phyloP scores from a whole-genome alignment of 441 rosid genomes.

The Syzygium syzygioides region DNA sequence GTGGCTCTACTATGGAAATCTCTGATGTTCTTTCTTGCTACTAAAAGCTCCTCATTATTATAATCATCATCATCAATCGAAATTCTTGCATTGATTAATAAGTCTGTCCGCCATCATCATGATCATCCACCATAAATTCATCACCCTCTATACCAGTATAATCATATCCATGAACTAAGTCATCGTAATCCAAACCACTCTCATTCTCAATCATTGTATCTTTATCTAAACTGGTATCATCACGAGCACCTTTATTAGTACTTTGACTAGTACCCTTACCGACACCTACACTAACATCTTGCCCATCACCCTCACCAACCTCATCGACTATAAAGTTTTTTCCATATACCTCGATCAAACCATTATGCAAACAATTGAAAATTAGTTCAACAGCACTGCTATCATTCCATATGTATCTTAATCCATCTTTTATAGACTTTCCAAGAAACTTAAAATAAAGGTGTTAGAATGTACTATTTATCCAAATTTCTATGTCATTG shows the following conservation, averaged over 20 bases:
- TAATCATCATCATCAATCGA: not conserved
- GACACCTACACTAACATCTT: not conserved
- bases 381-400: not conserved
- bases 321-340: not conserved
- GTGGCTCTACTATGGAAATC: not conserved
- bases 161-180: not conserved
- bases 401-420: not conserved
- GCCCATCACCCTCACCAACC: not conserved
- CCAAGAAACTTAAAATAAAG: not conserved
- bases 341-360: not conserved
- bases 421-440: not conserved
- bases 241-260: not conserved
- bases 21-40: not conserved
- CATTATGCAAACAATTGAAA: not conserved
- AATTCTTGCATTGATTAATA: not conserved
- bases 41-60: not conserved
- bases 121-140: not conserved
- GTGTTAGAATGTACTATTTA: not conserved
- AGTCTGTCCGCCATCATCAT: not conserved
- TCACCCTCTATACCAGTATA: not conserved
- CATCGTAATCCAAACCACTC: not conserved
- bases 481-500: not conserved
- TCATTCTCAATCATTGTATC: not conserved
- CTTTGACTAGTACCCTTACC: accelerated
- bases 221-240: not conserved